These are phyloP conservation scores for Helotiales sp. DNA, from an alignment of 2,329 filamentous ascomycete species.

Conservation along the genomic window DNA sequence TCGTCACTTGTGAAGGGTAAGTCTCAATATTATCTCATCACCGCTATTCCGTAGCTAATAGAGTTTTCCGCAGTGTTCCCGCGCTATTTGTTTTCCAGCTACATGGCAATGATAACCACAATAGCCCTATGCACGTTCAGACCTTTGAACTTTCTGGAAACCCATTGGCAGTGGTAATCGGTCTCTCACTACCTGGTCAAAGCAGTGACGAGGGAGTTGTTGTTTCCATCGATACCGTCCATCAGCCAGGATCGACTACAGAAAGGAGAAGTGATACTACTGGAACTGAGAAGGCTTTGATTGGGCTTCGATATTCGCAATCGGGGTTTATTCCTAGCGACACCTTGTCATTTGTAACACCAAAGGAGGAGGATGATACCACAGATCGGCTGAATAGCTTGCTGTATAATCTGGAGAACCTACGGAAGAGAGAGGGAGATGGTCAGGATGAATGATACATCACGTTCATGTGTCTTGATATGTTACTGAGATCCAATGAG, in stretches of 20 bases:
- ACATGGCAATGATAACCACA: slow-evolving; percentile 36
- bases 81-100: slow-evolving; percentile 68
- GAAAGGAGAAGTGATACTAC: slow-evolving; percentile 28
- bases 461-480: neutral
- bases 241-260: slow-evolving; percentile 49
- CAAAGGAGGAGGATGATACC: slow-evolving; percentile 13
- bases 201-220: slow-evolving; percentile 25
- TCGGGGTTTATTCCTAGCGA: slow-evolving; percentile 4
- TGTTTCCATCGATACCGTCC: slow-evolving; percentile 55
- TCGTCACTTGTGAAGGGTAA: slow-evolving; percentile 61
- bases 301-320: slow-evolving; percentile 16
- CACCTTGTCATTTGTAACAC: neutral
- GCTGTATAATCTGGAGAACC: slow-evolving; percentile 36
- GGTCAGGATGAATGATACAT: slow-evolving; percentile 17
- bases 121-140: slow-evolving; percentile 48
- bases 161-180: slow-evolving; percentile 39
- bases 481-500: neutral
- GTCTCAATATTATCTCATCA: slow-evolving; percentile 20
- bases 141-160: slow-evolving; percentile 63
- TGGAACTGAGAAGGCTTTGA: slow-evolving; percentile 10
- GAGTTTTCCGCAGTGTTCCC: slow-evolving; percentile 50
- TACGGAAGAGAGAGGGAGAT: slow-evolving; percentile 36
- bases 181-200: neutral
- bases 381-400: slow-evolving; percentile 40
- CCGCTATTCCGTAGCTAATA: no score